These are phyloP conservation scores for Blepharisma stoltei DNA, from an alignment of 73 alveolate species.

Conservation along the genomic window DNA sequence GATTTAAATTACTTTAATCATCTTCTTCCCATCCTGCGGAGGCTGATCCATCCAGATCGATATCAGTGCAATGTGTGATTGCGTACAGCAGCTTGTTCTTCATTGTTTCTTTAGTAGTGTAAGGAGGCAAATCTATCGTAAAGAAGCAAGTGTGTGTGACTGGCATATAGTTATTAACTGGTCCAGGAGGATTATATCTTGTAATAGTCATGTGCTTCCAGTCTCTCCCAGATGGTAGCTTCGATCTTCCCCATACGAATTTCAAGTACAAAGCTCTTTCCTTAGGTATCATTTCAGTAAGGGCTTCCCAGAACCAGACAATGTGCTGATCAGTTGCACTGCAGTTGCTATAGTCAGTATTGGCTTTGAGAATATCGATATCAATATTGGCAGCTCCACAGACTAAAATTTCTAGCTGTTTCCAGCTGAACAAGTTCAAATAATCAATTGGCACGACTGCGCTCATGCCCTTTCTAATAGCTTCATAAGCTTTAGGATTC, in stretches of 20 bases:
- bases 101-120: slow-evolving; percentile 67
- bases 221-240: slow-evolving; percentile 66
- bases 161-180: slow-evolving; percentile 64
- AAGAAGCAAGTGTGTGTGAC: slow-evolving; percentile 83
- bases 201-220: slow-evolving; percentile 45
- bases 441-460: slow-evolving; percentile 66
- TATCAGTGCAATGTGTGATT: slow-evolving; percentile 83
- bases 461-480: slow-evolving; percentile 73
- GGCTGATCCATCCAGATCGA: slow-evolving; percentile 73
- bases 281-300: slow-evolving; percentile 59
- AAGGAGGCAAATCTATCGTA: slow-evolving; percentile 70
- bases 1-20: slow-evolving; percentile 40
- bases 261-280: slow-evolving; percentile 74
- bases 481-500: slow-evolving; percentile 58
- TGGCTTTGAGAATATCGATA: slow-evolving; percentile 71
- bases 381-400: slow-evolving; percentile 83
- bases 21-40: slow-evolving; percentile 80
- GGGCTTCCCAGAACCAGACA: slow-evolving; percentile 70
- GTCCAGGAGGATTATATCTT: slow-evolving; percentile 48
- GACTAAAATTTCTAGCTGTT: slow-evolving; percentile 78
- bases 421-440: slow-evolving; percentile 69
- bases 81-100: slow-evolving; percentile 74
- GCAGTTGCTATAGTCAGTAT: slow-evolving; percentile 76
- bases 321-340: slow-evolving; percentile 54
- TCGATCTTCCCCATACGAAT: slow-evolving; percentile 91